These are phyloP conservation scores for Climacium dendroides DNA, from an alignment of 225 moss, liverwort and hornwort species.

Conservation along the genomic window DNA sequence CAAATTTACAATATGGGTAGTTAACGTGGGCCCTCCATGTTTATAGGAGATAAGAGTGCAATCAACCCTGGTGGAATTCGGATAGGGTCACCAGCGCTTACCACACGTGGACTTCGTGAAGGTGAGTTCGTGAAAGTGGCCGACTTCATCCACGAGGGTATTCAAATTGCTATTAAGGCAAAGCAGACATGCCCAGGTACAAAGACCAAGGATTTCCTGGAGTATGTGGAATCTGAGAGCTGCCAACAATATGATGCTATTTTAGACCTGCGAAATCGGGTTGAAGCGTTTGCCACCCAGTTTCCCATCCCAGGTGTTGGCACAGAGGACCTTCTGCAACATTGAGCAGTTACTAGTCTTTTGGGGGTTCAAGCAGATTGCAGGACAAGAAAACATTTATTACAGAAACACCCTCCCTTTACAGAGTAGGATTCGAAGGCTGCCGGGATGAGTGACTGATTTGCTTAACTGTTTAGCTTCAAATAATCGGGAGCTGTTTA, in stretches of 20 bases:
- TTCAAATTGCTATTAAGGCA: slow-evolving; percentile 50
- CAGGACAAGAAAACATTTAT: not conserved
- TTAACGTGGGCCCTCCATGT: not conserved
- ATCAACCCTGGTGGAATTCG: slow-evolving; percentile 67
- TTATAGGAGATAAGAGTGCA: slow-evolving; percentile 76
- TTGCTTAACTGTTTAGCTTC: not conserved
- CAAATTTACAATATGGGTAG: not conserved
- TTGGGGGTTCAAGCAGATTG: not conserved
- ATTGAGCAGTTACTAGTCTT: not conserved
- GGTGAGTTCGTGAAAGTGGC: slow-evolving; percentile 66
- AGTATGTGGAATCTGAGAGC: slow-evolving; percentile 50
- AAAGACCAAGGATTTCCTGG: slow-evolving; percentile 64
- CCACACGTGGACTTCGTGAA: slow-evolving; percentile 65
- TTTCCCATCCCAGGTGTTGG: slow-evolving; percentile 76
- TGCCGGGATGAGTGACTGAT: not conserved
- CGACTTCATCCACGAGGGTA: slow-evolving; percentile 67
- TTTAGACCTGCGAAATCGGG: slow-evolving; percentile 43
- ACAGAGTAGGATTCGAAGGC: not conserved
- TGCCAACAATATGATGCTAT: slow-evolving; percentile 41
- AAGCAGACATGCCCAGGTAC: slow-evolving; percentile 50
- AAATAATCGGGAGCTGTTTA: not conserved
- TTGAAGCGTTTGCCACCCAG: slow-evolving; percentile 71
- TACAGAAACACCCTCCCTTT: not conserved
- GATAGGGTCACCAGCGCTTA: slow-evolving; percentile 69
- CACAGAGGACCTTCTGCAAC: slow-evolving; percentile 35